phyloP scores from a whole-genome alignment of 305 asterid genomes.

The Vinca major region DNA sequence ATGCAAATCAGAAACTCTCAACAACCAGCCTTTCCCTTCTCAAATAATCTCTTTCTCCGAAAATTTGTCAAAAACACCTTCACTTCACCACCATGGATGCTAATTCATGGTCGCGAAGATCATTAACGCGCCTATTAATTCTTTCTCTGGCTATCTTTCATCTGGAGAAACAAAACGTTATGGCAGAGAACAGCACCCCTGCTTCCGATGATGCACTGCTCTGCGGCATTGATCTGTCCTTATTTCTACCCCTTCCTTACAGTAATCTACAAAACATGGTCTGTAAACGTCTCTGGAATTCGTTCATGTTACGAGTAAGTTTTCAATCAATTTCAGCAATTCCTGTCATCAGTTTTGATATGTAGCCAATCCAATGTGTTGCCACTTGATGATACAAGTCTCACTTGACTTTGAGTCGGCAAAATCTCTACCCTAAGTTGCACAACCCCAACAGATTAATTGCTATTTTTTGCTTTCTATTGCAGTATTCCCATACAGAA shows the following conservation, averaged over 20 bases:
- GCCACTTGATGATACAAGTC: too few relatives aligned
- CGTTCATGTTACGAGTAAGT: slow-evolving; percentile 63
- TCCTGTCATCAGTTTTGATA: neutral
- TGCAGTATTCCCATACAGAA: slow-evolving; percentile 67
- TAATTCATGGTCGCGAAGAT: slow-evolving; percentile 17
- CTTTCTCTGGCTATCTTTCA: slow-evolving; percentile 19
- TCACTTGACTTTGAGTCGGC: too few relatives aligned
- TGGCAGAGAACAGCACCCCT: slow-evolving; percentile 23
- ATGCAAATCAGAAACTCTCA: slow-evolving; percentile 12
- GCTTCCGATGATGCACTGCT: slow-evolving; percentile 25
- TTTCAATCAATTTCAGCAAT: neutral
- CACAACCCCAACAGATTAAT: neutral
- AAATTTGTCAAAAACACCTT: neutral
- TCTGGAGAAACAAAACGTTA: slow-evolving; percentile 11
- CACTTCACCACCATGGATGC: slow-evolving; percentile 27
- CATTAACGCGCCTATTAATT: slow-evolving; percentile 1
- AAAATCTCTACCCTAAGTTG: too few relatives aligned
- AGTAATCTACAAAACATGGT: slow-evolving; percentile 52
- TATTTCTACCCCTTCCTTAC: slow-evolving; percentile 79
- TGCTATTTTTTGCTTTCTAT: neutral
- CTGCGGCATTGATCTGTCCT: slow-evolving; percentile 50
- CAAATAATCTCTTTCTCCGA: slow-evolving; percentile 16
- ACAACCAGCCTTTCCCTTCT: slow-evolving; percentile 19
- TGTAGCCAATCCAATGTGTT: too few relatives aligned
- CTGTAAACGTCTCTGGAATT: slow-evolving; percentile 82